Evolutionary conservation across 768 basidiomycete genomes (phyloP), one percentile per base, ranked within the genome.

Genomic region (Suillus placidus): DNA sequence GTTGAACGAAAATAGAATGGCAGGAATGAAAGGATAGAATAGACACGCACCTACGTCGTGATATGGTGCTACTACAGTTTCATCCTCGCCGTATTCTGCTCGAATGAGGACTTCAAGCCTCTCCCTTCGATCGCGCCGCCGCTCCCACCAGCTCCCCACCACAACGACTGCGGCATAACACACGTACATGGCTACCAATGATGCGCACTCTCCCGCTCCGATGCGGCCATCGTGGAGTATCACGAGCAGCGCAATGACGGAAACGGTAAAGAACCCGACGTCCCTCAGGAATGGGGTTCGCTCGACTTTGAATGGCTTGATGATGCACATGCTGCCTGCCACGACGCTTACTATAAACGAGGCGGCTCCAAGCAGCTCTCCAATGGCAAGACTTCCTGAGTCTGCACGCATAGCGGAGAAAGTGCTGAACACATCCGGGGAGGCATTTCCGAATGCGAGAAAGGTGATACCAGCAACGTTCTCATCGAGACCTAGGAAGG

Each of bases 301-400:
- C 40, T 90, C 82, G 35, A 99, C 95, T 69, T 87, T 85, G 79
- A 99, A 99, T 0, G 97, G 96, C 65, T 91, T 92, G 78, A 99
- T 95, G 77, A 99, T 89, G 70, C 94, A 95, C 90, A 99, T 97
- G n/a, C 92, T 91, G 9, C 97, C 97, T 14, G 94, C 97, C 30
- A 99, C 97, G 71, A 95, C 94, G 2, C 94, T 94, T 26, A 94
- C 89, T 77, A 99, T 96, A 81, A 99, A 99, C 2, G 93, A 86
- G 0, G 97, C 96, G 2, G 97, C 97, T 7, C 97, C 97, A 14
- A 99, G 81, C 8, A 99, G 84, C 75, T 99, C 97, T 26, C 97
- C 97, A 62, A 99, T 88, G 1, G 97, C 97, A 63, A 99, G 79
- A 64, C 92, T 87, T 9, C 95, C 95, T 4, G 95, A 93, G 70